Percentiles rank a stretch among this genome's conserved stretches.
phyloP scores from a whole-genome alignment of 2,329 filamentous ascomycete genomes.

The Clathrospora elynae region DNA sequence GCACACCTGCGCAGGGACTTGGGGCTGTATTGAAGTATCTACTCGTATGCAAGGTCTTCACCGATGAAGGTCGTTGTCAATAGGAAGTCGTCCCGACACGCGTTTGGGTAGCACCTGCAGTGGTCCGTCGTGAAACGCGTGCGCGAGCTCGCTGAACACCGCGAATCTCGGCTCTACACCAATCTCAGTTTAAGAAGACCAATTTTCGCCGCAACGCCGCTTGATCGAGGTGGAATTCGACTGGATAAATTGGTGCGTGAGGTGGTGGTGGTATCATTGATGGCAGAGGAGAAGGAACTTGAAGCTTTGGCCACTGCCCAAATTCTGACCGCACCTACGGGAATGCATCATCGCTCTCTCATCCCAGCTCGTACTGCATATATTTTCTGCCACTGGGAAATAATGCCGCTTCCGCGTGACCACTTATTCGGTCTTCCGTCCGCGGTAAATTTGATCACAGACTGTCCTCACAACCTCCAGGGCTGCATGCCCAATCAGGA shows the following conservation, averaged over 20 bases:
- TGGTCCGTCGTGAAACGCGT: no score
- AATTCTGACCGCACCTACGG: slow-evolving; percentile 1
- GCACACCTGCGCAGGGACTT: no score
- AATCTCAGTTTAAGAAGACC: no score
- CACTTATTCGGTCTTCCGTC: slow-evolving; percentile 5
- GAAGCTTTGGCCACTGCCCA: slow-evolving; percentile 7
- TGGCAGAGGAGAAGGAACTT: background rate
- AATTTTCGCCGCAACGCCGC: no score
- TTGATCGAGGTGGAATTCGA: no score
- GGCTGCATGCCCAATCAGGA: slow-evolving; percentile 5
- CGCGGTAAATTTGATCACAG: slow-evolving; percentile 7
- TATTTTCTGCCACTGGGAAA: slow-evolving; percentile 13
- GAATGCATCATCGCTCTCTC: slow-evolving; percentile 3
- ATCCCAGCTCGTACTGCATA: slow-evolving; percentile 10
- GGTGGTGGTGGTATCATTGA: no score
- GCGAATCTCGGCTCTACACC: no score
- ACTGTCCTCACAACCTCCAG: background rate
- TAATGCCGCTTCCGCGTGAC: slow-evolving; percentile 23
- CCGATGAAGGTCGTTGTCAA: slow-evolving; percentile 24
- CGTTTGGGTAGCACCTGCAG: slow-evolving; percentile 9
- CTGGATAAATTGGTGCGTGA: no score
- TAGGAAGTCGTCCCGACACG: slow-evolving; percentile 23
- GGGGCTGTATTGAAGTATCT: slow-evolving; percentile 8
- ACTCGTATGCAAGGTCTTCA: slow-evolving; percentile 17
- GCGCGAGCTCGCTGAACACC: no score